These are phyloP conservation scores for Saccharata proteae DNA, from an alignment of 2,329 filamentous ascomycete species.

Conservation along the genomic window DNA sequence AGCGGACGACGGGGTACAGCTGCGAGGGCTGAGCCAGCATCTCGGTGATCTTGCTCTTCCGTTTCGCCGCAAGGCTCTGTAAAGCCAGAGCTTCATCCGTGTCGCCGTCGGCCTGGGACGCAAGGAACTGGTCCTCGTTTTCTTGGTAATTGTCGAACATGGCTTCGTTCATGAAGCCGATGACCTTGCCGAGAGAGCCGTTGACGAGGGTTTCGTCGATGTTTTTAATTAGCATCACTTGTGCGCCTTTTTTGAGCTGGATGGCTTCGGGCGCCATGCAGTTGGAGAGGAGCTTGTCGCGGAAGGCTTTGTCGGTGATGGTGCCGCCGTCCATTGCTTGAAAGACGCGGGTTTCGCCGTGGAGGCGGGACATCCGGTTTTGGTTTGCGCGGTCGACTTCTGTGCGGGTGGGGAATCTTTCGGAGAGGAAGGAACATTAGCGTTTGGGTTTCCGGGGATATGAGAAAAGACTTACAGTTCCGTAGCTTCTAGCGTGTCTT, in stretches of 20 bases:
- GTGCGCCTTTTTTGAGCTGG: constrained; percentile 77
- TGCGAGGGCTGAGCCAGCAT: constrained; percentile 37
- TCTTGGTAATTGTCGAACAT: constrained; percentile 47
- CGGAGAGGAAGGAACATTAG: neutral
- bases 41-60: constrained; percentile 30
- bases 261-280: constrained; percentile 85
- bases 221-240: constrained; percentile 99
- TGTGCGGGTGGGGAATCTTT: constrained; percentile 68
- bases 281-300: constrained; percentile 69
- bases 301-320: constrained; percentile 50
- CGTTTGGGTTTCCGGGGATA: neutral
- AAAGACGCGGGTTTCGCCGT: constrained; percentile 56
- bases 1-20: constrained; percentile 74
- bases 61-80: constrained; percentile 44
- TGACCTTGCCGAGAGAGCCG: constrained; percentile 78
- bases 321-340: constrained; percentile 63
- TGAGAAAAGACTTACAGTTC: constrained; percentile 51
- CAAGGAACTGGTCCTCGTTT: constrained; percentile 44
- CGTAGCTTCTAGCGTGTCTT: constrained; percentile 69
- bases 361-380: constrained; percentile 57
- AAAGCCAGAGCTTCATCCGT: constrained; percentile 20
- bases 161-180: constrained; percentile 62
- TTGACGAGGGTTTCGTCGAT: constrained; percentile 91
- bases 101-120: constrained; percentile 10
- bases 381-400: constrained; percentile 86